phyloP scores from a whole-genome alignment of 768 basidiomycete species.

The Clitopilus hobsonii region DNA sequence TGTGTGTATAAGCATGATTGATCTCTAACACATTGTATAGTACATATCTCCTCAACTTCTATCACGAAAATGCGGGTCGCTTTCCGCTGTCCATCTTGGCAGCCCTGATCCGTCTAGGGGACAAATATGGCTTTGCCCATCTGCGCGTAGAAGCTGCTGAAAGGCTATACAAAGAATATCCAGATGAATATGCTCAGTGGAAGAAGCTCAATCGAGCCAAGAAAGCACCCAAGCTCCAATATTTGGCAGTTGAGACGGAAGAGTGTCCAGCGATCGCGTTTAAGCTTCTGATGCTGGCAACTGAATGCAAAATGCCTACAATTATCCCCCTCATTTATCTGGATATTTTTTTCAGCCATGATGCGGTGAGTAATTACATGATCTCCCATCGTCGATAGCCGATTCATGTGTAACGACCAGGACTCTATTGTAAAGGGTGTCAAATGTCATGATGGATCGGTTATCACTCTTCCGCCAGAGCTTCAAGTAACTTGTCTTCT shows the following conservation, averaged over 20 bases:
- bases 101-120: constrained; percentile 10
- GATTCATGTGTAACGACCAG: background rate
- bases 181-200: constrained; percentile 5
- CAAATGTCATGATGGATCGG: background rate
- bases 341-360: background rate
- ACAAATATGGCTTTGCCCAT: constrained; percentile 10
- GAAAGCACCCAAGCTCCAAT: background rate
- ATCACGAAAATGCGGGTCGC: background rate
- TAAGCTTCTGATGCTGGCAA: background rate
- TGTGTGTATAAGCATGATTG: no score
- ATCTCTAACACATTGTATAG: background rate
- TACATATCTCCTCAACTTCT: background rate
- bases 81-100: background rate
- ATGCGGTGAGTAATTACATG: background rate
- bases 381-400: background rate
- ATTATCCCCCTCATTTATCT: background rate
- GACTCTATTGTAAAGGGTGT: background rate
- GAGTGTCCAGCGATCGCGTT: background rate
- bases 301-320: background rate
- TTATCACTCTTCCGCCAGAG: background rate
- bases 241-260: background rate
- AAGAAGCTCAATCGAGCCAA: background rate
- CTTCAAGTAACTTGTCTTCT: background rate
- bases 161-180: constrained; percentile 9
- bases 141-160: constrained; percentile 9